phyloP scores from a whole-genome alignment of 2,329 filamentous ascomycete genomes.

The Falciphora oryzae region DNA sequence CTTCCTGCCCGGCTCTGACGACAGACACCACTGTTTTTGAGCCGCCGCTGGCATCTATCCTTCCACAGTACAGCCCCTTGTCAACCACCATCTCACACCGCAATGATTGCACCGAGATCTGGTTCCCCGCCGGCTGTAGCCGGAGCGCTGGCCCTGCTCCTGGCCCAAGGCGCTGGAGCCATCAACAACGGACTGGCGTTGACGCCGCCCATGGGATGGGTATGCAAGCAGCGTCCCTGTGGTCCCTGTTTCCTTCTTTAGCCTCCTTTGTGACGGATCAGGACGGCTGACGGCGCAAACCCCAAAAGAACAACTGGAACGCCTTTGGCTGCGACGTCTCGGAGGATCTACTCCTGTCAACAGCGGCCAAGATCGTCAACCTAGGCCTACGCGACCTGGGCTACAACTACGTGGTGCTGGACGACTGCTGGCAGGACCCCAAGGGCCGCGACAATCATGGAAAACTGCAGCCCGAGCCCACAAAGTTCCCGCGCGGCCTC shows the following conservation, averaged over 20 bases:
- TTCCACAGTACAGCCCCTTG: neutral
- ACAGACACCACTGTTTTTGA: no score
- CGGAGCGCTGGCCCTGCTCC: neutral
- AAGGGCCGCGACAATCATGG: slow-evolving; percentile 19
- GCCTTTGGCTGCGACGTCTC: slow-evolving; percentile 19
- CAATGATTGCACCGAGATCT: neutral
- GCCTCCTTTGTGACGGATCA: no score
- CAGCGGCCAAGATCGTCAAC: slow-evolving; percentile 11
- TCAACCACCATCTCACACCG: neutral
- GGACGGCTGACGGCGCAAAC: neutral
- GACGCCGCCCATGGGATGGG: slow-evolving; percentile 16
- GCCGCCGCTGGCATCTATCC: neutral
- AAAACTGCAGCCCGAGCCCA: slow-evolving; percentile 24
- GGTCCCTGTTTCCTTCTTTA: neutral
- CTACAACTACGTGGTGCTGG: slow-evolving; percentile 17
- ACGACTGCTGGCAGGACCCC: slow-evolving; percentile 15
- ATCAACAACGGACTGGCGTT: slow-evolving; percentile 14
- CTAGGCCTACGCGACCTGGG: slow-evolving; percentile 15
- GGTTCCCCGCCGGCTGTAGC: neutral
- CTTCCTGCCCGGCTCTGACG: no score
- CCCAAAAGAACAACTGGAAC: slow-evolving; percentile 18
- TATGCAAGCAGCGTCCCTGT: neutral
- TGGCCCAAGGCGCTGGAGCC: neutral
- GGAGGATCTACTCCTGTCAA: slow-evolving; percentile 14
- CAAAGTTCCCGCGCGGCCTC: slow-evolving; percentile 32